Evolutionary conservation across 2,329 filamentous ascomycete species (phyloP), one percentile per base, ranked within the genome.

Genomic region (Calonectria hongkongensis): DNA sequence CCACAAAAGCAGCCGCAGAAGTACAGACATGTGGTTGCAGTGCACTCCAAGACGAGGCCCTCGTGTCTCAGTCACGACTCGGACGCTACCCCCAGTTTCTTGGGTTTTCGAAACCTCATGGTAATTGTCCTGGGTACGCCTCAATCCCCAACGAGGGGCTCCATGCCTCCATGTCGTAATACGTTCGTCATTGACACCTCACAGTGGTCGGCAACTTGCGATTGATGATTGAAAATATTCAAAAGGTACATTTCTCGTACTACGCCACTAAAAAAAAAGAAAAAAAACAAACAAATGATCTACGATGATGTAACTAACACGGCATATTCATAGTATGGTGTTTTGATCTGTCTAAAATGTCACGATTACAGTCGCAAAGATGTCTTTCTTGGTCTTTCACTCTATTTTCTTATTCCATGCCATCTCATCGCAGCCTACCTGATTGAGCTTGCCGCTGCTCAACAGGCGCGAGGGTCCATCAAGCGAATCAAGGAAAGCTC

Each of bases 91-190:
- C 95, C 96, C 27, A 98, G 95, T 83, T 98, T 98, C 82, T 86
- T 98, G 18, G 97, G 97, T 0, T 98, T 99, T 82, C 90, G 96
- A 73, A 99, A 99, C 82, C 89, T 99, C 75, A 98, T 98, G 95
- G 94, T 98, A 47, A 93, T 98, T 80, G 95, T 98, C 45, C 86
- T 98, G 73, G 92, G 95, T 97, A 89, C 75, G 89, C 74, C 21
- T 27, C 65, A 56, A 71, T 56, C 72, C 62, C 71, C 71, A 68
- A 68, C 66, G 64, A 67, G 74, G 72, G 66, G 71, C 67, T 65
- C 69, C 54, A 12, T 2, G 45, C 45, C 45, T 25, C 45, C 45
- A 27, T 60, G 30, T 60, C 54, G 45, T 66, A 48, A 67, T 63
- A 30, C 33, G 47, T 69, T 73, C 72, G 70, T 73, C 73, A 70